A percentile compares a stretch with the other conserved stretches of the same genome.
Conservation (phyloP, 148 eudicot genomes). For the Limonium bicolor region DNA sequence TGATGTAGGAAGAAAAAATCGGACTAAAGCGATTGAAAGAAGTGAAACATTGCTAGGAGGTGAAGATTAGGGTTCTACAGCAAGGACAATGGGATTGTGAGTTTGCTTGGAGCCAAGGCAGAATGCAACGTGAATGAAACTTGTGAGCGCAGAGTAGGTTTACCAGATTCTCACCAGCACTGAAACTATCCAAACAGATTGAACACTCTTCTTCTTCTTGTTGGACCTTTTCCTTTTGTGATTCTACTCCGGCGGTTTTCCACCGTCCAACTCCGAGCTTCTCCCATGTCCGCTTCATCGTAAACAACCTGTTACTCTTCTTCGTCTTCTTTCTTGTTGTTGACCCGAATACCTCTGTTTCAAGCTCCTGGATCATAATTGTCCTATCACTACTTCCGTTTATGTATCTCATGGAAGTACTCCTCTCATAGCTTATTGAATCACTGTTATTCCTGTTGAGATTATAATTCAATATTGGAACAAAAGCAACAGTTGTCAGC, state of each 20-base stretch:
- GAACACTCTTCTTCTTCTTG: conserved; percentile 59
- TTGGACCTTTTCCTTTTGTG: background rate
- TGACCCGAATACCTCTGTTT: conserved; percentile 23
- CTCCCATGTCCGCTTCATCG: conserved; percentile 7
- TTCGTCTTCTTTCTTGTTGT: too few species aligned
- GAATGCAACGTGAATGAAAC: conserved; percentile 58
- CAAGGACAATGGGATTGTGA: conserved; percentile 61
- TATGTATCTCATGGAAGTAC: conserved; percentile 7
- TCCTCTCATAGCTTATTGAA: conserved; percentile 11
- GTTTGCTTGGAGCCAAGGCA: conserved; percentile 76
- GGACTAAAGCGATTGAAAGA: background rate
- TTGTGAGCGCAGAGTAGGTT: conserved; percentile 50
- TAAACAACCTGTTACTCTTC: too few species aligned
- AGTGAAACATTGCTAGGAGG: background rate
- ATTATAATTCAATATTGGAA: background rate
- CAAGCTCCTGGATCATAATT: conserved; percentile 10
- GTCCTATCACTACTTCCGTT: conserved; percentile 8
- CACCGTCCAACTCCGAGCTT: conserved; percentile 25
- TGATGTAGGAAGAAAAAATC: too few species aligned
- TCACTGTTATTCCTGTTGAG: conserved; percentile 15
- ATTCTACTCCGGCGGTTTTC: conserved; percentile 14
- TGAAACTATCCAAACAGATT: conserved; percentile 55
- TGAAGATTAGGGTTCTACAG: too few species aligned
- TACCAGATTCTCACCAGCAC: conserved; percentile 28
- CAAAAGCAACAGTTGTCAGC: background rate